A percentile compares a stretch with the other conserved stretches of the same genome.
These are phyloP conservation scores for Rosa rugosa DNA, from an alignment of 306 rosid species.

Conservation along the genomic window DNA sequence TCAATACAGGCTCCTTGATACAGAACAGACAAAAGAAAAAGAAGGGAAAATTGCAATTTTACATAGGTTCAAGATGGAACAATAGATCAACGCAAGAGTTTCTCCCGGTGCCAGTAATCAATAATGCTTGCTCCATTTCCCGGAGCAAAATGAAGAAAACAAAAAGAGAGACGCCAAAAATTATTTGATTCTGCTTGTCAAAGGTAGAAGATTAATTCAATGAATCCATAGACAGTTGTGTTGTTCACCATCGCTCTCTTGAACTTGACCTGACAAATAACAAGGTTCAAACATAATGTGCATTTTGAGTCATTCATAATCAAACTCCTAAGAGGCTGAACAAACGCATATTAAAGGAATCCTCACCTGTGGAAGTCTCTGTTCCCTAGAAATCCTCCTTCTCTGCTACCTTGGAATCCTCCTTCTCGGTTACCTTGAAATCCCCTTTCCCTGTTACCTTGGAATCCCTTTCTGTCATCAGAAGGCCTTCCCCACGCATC, in stretches of 20 bases:
- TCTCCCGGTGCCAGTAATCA: constrained; percentile 34
- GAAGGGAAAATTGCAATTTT: constrained; percentile 32
- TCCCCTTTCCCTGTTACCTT: constrained; percentile 72
- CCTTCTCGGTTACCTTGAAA: constrained; percentile 26
- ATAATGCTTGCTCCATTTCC: constrained; percentile 42
- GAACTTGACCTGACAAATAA: constrained; percentile 45
- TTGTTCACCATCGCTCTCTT: constrained; percentile 56
- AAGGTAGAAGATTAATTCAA: constrained; percentile 32
- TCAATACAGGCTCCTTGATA: constrained; percentile 42
- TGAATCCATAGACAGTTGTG: constrained; percentile 13
- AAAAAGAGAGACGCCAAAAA: constrained; percentile 37
- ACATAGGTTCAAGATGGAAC: constrained; percentile 37
- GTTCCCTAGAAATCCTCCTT: constrained; percentile 67
- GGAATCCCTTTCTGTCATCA: constrained; percentile 75
- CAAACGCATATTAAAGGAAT: background rate
- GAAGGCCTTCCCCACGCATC: constrained; percentile 65
- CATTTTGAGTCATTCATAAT: constrained; percentile 10
- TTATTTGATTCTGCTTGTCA: constrained; percentile 46
- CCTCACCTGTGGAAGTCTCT: constrained; percentile 73
- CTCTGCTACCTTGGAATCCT: background rate
- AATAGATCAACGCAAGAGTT: constrained; percentile 28
- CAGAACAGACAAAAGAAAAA: constrained; percentile 10
- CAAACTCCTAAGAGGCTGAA: background rate
- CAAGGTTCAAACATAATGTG: constrained; percentile 10
- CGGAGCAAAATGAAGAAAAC: constrained; percentile 34